These are phyloP conservation scores for Ceratocystis variospora DNA, from an alignment of 2,329 filamentous ascomycete genomes.

Conservation along the genomic window DNA sequence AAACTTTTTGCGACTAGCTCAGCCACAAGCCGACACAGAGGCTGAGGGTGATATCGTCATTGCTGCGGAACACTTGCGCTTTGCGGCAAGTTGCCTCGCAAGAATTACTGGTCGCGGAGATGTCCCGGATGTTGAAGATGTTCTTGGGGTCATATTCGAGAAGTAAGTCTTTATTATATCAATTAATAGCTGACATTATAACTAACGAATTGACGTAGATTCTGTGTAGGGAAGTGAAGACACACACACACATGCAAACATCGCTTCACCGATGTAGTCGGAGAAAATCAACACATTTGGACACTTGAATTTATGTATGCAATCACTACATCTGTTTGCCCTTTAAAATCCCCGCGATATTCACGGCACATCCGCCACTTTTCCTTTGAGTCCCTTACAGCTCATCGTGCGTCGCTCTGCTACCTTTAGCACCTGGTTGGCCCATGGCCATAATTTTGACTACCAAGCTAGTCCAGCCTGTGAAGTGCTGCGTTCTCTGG, in stretches of 20 bases:
- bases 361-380: background rate
- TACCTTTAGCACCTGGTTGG: slow-evolving; percentile 30
- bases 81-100: slow-evolving; percentile 65
- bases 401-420: slow-evolving; percentile 32
- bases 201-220: slow-evolving; percentile 27
- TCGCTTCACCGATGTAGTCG: background rate
- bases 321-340: background rate
- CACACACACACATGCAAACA: background rate
- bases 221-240: slow-evolving; percentile 41
- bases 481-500: slow-evolving; percentile 96
- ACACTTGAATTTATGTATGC: background rate
- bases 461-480: slow-evolving; percentile 95
- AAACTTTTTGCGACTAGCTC: slow-evolving; percentile 53
- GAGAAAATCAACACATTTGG: background rate
- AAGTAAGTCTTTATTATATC: slow-evolving; percentile 48
- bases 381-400: slow-evolving; percentile 26
- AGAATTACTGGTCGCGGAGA: slow-evolving; percentile 79
- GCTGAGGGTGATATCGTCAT: slow-evolving; percentile 68
- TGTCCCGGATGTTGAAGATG: slow-evolving; percentile 82
- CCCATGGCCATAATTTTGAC: slow-evolving; percentile 95
- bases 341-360: background rate
- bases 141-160: slow-evolving; percentile 92
- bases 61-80: slow-evolving; percentile 75
- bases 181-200: background rate
- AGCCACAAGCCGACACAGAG: slow-evolving; percentile 25